Base-by-base conservation (phyloP, 805 yeast genomes). In the Wickerhamiella sorbophila region DNA sequence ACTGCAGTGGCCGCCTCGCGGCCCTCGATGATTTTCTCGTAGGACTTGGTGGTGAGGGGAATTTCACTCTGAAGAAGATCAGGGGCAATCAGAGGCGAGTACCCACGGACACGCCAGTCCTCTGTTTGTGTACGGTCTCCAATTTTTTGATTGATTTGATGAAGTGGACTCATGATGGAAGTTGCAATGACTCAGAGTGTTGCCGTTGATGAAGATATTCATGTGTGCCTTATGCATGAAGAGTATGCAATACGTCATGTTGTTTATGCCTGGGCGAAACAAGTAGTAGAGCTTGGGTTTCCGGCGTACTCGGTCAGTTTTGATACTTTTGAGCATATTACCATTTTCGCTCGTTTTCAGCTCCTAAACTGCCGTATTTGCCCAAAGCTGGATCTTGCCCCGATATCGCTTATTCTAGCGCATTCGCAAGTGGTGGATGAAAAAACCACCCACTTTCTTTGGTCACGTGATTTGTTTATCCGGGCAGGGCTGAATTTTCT, bases 1-100 rank as follows among this genome's bases (percentile, higher is more conserved):
- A 88, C 76, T 37, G 76, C 72, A 41, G 76, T 71, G 3, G 93
- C 77, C 19, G 72, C 78, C 48, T 79, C 72, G 65, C 97, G 75
- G 38, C 91, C 95, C 38, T 71, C 64, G 34, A 82, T 59, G 45
- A 88, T 84, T 42, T 69, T 78, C 43, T 72, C 65, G 51, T 73
- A 72, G 41, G 80, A 73, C 38, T 63, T 62, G 40, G 68, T 71
- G 29, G 79, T 67, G 37, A 85, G 72, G 33, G 84, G 88, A 58
- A 70, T 70, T 61, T 88, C 95, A 51, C 79, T 82, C 64, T 87
- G 95, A 33, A 88, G 72, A 44, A 87, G 70, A 57, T 84, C 95
- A 21, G 98, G 97, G 10, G 97, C 83, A n/a, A 93, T 80, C 48
- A 88, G 70, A 18, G 97, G 97, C 57, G 86, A 88, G 71, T 88